Evolutionary conservation across 257 asterid species (phyloP), one percentile per base, ranked within the genome.

Genomic region (Jacaranda mimosifolia): DNA sequence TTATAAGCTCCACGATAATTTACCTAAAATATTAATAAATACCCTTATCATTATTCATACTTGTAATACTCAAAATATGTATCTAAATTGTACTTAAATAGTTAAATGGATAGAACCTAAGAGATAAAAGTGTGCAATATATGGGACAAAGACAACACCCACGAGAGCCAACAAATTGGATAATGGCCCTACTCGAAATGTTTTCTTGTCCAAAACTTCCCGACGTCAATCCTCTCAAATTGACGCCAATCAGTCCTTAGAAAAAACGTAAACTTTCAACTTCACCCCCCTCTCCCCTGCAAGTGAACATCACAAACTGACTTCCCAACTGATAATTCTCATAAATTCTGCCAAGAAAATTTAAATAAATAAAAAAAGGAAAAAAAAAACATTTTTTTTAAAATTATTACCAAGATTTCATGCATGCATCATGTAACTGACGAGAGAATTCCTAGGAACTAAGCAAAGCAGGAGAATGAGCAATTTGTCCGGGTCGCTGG

Each of bases 401-500:
- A 35, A 12, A 13, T 13, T 18, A 48, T 36, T 3, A 46, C 26
- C 3, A 49, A 40, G 4, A 1, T 13, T 15, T n/a, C 15, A 19
- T 70, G 75, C 73, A 63, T 40, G 65, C 4, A 26, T 26, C 7
- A 48, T 36, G 67, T n/a, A 76, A 78, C 82, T 39, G 19, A 78
- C 62, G 15, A 42, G 48, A 64, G 70, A 53, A 71, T 77, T 77
- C 55, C 72, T 4, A 32, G 77, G 65, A 68, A 19, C 51, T 42
- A 66, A 66, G 49, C 60, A 58, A 76, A 63, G 60, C 51, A 10
- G 13, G 39, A 35, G 2, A 32, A 15, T 45, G 63, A 57, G 43
- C 70, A 2, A 26, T 60, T 45, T 52, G 73, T 45, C 83, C 55
- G 8, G 72, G 92, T 87, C 70, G 94, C 80, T 87, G 77, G 53